A percentile compares a stretch with the other conserved stretches of the same genome.
Evolutionary conservation across 148 eudicot species (phyloP).

Genomic region (Pouteria glomerata): DNA sequence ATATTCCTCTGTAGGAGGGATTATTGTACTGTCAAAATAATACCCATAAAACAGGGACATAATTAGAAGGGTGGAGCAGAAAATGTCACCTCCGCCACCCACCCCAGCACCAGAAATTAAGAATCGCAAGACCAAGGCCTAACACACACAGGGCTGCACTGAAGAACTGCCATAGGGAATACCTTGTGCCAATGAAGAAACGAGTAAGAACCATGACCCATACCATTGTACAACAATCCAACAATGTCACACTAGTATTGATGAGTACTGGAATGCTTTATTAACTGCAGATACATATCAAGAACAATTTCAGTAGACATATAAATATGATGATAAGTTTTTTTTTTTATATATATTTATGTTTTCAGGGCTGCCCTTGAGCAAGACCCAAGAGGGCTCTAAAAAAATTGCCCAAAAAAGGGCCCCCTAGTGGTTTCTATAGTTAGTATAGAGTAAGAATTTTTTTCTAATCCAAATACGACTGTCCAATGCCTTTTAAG

Average conservation of each 20-base stretch:
- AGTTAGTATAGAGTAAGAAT: too few species aligned
- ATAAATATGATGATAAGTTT: not conserved
- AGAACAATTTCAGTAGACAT: not conserved
- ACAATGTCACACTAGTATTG: slow-evolving; percentile 78
- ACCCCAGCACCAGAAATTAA: slow-evolving; percentile 75
- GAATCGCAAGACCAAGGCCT: slow-evolving; percentile 72
- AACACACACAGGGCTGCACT: slow-evolving; percentile 63
- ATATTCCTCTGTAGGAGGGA: not conserved
- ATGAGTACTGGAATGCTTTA: slow-evolving; percentile 75
- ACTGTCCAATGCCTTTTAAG: too few species aligned
- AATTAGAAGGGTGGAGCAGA: not conserved
- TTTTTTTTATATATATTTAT: too few species aligned
- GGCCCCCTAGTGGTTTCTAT: too few species aligned
- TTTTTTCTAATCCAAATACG: too few species aligned
- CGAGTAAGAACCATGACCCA: slow-evolving; percentile 86
- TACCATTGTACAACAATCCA: slow-evolving; percentile 81
- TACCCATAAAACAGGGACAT: not conserved
- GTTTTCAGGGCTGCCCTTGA: too few species aligned
- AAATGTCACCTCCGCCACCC: slow-evolving; percentile 62
- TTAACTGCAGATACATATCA: slow-evolving; percentile 50
- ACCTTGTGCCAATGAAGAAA: slow-evolving; percentile 61
- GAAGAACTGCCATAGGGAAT: slow-evolving; percentile 66
- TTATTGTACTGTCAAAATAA: not conserved
- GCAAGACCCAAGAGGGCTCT: too few species aligned
- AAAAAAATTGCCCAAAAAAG: too few species aligned